Percentiles rank a stretch among this genome's conserved stretches.
Evolutionary conservation across 164 flowering plant genomes (phyloP).

Genomic region (Litsea cubeba): DNA sequence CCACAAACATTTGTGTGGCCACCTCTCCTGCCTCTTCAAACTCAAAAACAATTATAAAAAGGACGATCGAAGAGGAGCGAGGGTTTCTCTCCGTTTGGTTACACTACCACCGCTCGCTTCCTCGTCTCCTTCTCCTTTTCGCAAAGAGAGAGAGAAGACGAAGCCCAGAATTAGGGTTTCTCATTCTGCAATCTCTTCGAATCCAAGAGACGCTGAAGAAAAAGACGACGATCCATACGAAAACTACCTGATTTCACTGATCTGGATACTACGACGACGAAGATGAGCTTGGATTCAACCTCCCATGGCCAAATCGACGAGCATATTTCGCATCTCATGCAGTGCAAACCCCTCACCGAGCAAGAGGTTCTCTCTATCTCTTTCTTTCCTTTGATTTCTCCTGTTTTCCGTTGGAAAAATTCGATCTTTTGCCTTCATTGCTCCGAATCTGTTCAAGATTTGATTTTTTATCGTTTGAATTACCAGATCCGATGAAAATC

Average conservation of each 20-base stretch:
- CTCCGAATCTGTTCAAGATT: neutral
- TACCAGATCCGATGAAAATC: neutral
- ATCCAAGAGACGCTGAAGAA: neutral
- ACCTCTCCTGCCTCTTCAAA: no score
- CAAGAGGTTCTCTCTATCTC: slow-evolving; percentile 49
- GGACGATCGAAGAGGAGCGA: slow-evolving; percentile 11
- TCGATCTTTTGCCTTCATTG: no score
- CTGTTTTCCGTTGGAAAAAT: neutral
- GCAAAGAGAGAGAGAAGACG: neutral
- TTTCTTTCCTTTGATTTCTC: neutral
- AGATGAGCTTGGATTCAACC: slow-evolving; percentile 59
- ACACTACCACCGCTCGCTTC: slow-evolving; percentile 20
- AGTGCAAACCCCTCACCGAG: slow-evolving; percentile 92
- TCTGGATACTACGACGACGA: slow-evolving; percentile 12
- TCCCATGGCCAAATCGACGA: slow-evolving; percentile 72
- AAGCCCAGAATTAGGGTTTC: neutral
- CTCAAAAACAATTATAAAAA: neutral
- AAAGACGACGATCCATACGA: slow-evolving; percentile 2
- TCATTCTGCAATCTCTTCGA: neutral
- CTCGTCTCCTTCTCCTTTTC: neutral
- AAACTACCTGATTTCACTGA: slow-evolving; percentile 9
- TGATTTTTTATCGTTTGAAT: neutral
- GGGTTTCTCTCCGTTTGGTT: slow-evolving; percentile 15
- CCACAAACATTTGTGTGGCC: neutral
- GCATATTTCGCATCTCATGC: slow-evolving; percentile 90